Conservation (phyloP, 352 stramenopile genomes). For the Aphanomyces cochlioides region DNA sequence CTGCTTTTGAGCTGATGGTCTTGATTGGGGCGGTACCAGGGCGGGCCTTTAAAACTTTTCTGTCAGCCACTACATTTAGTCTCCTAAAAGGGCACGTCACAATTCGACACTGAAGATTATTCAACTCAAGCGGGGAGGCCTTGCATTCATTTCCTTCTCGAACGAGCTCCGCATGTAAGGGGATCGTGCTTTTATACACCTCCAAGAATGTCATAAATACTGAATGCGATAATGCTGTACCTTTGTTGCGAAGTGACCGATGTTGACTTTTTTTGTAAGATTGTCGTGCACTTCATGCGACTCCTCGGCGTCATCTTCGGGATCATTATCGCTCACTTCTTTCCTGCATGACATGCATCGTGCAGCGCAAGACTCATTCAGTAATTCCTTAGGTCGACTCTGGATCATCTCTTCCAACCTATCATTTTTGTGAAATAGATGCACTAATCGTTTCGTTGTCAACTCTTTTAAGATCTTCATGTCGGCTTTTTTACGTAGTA, state of each 20-base stretch:
- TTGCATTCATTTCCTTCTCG: neutral
- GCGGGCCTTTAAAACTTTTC: constrained; percentile 8
- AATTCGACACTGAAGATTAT: neutral
- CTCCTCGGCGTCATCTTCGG: neutral
- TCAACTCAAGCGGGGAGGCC: neutral
- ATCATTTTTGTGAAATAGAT: neutral
- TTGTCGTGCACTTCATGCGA: neutral
- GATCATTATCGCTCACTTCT: neutral
- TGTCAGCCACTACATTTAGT: constrained; percentile 13
- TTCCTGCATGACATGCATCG: constrained; percentile 18
- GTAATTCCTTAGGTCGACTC: neutral
- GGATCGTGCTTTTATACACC: constrained; percentile 13
- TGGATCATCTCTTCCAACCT: constrained; percentile 10
- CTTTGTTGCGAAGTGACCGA: neutral
- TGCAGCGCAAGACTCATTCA: constrained; percentile 1
- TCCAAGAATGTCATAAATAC: neutral
- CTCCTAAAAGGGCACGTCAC: neutral
- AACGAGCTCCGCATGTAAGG: constrained; percentile 6
- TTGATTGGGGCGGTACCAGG: constrained; percentile 12
- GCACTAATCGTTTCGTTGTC: neutral
- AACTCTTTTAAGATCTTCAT: constrained; percentile 5
- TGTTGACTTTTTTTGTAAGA: constrained; percentile 1
- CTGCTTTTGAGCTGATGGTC: too few species aligned
- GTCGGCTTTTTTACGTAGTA: constrained; percentile 3
- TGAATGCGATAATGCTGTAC: neutral